Percentiles rank a stretch among this genome's conserved stretches.
These are phyloP conservation scores for Malus fusca DNA, from an alignment of 306 rosid genomes.

Conservation along the genomic window DNA sequence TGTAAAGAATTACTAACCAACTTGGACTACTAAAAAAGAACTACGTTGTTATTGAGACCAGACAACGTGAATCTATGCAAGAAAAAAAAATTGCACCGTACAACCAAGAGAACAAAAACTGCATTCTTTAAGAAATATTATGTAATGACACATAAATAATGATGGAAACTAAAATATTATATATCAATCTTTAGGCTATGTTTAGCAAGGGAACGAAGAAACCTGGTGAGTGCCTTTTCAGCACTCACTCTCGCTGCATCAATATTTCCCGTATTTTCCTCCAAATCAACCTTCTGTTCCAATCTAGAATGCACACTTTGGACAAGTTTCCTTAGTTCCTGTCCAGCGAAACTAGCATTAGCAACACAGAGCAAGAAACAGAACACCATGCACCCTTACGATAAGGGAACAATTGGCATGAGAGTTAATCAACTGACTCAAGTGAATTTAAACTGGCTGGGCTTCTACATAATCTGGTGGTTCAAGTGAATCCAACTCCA, in stretches of 20 bases:
- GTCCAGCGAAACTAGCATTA: conserved; percentile 14
- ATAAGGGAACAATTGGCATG: neutral
- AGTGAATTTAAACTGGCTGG: neutral
- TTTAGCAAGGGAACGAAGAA: conserved; percentile 55
- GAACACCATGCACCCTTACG: neutral
- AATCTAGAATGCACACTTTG: conserved; percentile 45
- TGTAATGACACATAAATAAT: neutral
- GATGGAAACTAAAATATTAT: neutral
- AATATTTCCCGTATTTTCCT: conserved; percentile 41
- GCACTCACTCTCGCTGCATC: conserved; percentile 36
- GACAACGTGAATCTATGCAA: neutral
- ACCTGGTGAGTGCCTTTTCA: conserved; percentile 54
- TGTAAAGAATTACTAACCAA: neutral
- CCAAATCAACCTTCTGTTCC: conserved; percentile 29
- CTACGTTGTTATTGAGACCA: neutral
- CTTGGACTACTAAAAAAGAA: neutral
- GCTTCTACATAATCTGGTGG: neutral
- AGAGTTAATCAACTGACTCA: neutral
- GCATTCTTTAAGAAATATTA: neutral
- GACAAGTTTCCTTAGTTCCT: conserved; percentile 84
- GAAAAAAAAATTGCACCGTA: neutral
- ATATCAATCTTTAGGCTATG: conserved; percentile 27
- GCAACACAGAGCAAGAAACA: neutral
- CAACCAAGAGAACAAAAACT: neutral
- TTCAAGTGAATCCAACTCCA: neutral